Evolutionary conservation across 2,329 filamentous ascomycete genomes (phyloP).

Genomic region (Alternaria ventricosa): DNA sequence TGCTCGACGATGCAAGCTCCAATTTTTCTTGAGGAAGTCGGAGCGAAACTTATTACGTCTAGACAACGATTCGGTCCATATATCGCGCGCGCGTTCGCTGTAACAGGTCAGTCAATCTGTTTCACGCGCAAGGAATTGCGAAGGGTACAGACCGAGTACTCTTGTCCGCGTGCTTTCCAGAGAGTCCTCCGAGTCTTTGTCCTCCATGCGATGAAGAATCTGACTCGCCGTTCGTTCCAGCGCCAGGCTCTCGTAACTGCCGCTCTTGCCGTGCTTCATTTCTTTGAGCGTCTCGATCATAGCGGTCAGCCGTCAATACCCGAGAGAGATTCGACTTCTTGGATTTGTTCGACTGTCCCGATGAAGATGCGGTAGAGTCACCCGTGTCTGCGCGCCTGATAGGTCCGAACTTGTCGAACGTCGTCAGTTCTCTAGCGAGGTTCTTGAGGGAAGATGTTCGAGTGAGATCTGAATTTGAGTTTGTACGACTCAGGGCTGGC

Average conservation of each 20-base stretch:
- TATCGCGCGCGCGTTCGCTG: slow-evolving; percentile 45
- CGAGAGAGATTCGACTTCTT: slow-evolving; percentile 10
- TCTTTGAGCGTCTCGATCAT: slow-evolving; percentile 46
- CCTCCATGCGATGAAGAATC: slow-evolving; percentile 44
- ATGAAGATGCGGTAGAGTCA: slow-evolving; percentile 11
- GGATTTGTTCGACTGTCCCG: slow-evolving; percentile 9
- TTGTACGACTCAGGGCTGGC: slow-evolving; percentile 16
- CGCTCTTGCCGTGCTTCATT: slow-evolving; percentile 42
- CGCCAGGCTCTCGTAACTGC: slow-evolving; percentile 36
- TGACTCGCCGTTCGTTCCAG: slow-evolving; percentile 40
- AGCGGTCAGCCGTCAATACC: slow-evolving; percentile 14
- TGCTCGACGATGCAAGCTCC: slow-evolving; percentile 48
- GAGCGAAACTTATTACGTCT: slow-evolving; percentile 46
- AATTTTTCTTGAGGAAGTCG: slow-evolving; percentile 42
- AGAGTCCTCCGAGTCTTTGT: slow-evolving; percentile 42
- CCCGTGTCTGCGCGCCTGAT: slow-evolving; percentile 11
- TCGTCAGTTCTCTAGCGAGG: not conserved
- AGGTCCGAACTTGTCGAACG: slow-evolving; percentile 12
- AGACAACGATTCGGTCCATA: slow-evolving; percentile 45
- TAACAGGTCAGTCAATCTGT: not conserved
- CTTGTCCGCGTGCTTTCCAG: slow-evolving; percentile 42
- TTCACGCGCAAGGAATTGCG: not conserved
- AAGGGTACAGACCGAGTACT: slow-evolving; percentile 34
- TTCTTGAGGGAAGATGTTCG: slow-evolving; percentile 2
- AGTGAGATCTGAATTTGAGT: slow-evolving; percentile 13